Base-by-base conservation (phyloP, 139 green algal species). In the Prasinococcaceae sp. region DNA sequence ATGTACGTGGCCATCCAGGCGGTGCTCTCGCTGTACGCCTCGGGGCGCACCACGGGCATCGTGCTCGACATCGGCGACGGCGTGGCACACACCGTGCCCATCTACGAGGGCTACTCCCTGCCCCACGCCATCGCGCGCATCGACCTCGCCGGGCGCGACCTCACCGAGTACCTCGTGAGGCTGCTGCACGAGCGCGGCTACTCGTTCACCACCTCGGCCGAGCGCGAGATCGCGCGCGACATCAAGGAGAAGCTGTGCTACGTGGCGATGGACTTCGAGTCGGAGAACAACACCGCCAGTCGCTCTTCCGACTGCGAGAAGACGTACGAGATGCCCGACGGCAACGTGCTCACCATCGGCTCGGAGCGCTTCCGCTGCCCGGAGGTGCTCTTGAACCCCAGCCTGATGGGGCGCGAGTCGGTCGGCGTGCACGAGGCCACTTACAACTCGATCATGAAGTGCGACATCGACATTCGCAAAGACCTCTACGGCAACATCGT, bases 241-340 rank as follows among this genome's bases (percentile, higher is more conserved):
- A 71, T 70, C 43, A 74, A 75, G 64, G 66, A 74, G 41, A 75
- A 75, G 54, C 65, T 74, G 5, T 74, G 57, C 4, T 75, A 74
- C 24, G 65, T 74, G 25, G 65, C 65, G 22, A 29, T 74, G 28
- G 65, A 74, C 28, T 58, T 45, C 50, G 50, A 58, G 36, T 17
- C 23, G 33, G 50, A 58, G 30, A 51, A 52, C 23, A 8, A 22
- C 8, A 33, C 27, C 6, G 22, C 30, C 16, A 26, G 54, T 17
- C 12, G 14, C 12, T 12, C 12, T 20, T 20, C 33, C 33, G 30
- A 42, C 6, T 22, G 23, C 16, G 50, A 58, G 50, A 58, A 58
- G 50, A 23, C 33, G 50, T 58, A 58, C 50, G 50, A 58, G 50
- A 8, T 58, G 14, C 50, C 50, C 23, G 50, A 58, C 36, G 53